Evolutionary conservation across 1,284 basidiomycete species (phyloP).

Genomic region (Ceratobasidium sp.): DNA sequence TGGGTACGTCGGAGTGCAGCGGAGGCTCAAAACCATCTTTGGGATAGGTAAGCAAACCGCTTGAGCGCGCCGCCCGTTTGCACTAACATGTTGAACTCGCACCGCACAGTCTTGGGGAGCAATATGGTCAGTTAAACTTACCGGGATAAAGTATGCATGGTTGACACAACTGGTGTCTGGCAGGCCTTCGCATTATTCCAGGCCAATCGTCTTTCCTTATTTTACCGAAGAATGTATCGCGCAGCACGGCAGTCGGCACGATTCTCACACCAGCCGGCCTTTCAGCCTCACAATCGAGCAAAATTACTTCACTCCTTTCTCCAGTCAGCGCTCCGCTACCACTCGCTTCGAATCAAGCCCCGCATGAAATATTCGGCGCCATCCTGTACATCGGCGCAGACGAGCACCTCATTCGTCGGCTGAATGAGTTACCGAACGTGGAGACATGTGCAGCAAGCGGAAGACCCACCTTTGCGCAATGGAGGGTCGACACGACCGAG

Average conservation of each 20-base stretch:
- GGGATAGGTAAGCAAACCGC: conserved; percentile 66
- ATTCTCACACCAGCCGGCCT: conserved; percentile 58
- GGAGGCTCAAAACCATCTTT: conserved; percentile 91
- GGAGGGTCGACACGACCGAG: conserved; percentile 16
- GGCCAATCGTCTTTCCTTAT: conserved; percentile 83
- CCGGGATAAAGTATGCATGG: neutral
- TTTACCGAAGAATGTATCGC: conserved; percentile 83
- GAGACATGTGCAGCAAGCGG: conserved; percentile 64
- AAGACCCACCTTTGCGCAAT: conserved; percentile 23
- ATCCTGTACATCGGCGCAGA: conserved; percentile 76
- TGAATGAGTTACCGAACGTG: conserved; percentile 76
- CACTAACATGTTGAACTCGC: conserved; percentile 39
- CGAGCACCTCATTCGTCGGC: conserved; percentile 75
- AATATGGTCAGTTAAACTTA: conserved; percentile 60
- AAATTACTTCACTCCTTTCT: conserved; percentile 70
- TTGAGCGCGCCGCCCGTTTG: neutral
- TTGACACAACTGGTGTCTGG: neutral
- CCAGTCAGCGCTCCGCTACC: conserved; percentile 54
- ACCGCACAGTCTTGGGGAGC: conserved; percentile 73
- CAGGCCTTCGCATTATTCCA: conserved; percentile 77
- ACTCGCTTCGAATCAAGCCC: conserved; percentile 16
- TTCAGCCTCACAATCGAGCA: conserved; percentile 49
- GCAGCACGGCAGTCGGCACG: conserved; percentile 80
- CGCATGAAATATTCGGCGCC: conserved; percentile 49
- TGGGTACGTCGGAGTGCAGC: conserved; percentile 89